phyloP scores from a whole-genome alignment of 306 rosid genomes.

The Lathyrus tuberosus region DNA sequence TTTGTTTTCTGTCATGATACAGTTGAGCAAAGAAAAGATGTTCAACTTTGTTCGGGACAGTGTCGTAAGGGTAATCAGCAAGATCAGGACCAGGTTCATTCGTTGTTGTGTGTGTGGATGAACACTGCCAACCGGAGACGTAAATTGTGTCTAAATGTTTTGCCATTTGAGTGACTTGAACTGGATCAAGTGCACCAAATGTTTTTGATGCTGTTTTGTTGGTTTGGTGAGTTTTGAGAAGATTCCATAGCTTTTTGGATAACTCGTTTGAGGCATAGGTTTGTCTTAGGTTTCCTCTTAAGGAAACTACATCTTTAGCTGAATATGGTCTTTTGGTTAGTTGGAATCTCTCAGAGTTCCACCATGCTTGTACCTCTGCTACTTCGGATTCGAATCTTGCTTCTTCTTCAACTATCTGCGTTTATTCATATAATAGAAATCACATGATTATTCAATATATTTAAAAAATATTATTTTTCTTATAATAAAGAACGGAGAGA shows the following conservation, averaged over 20 bases:
- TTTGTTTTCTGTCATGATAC: constrained; percentile 89
- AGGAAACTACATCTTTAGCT: constrained; percentile 77
- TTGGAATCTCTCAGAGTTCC: constrained; percentile 84
- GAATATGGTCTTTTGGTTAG: constrained; percentile 75
- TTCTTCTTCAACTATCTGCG: constrained; percentile 82
- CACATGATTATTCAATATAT: too few species aligned
- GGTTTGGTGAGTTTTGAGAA: constrained; percentile 86
- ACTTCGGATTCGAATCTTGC: constrained; percentile 86
- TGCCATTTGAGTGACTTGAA: constrained; percentile 96
- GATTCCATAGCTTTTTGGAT: constrained; percentile 87
- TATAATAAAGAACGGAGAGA: too few species aligned
- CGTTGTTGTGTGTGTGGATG: constrained; percentile 85
- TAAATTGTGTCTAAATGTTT: constrained; percentile 84
- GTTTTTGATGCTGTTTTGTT: constrained; percentile 89
- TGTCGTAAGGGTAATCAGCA: constrained; percentile 96
- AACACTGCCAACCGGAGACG: constrained; percentile 99
- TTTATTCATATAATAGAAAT: background rate
- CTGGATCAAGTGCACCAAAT: constrained; percentile 96
- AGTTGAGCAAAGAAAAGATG: constrained; percentile 91
- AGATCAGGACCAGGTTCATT: constrained; percentile 98
- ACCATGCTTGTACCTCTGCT: constrained; percentile 91
- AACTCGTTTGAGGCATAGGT: constrained; percentile 77
- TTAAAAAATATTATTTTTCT: too few species aligned
- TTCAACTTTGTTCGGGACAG: constrained; percentile 97
- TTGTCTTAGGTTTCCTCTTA: constrained; percentile 79